A percentile compares a stretch with the other conserved stretches of the same genome.
Evolutionary conservation across 2,329 filamentous ascomycete species (phyloP).

Genomic region (Claviceps capensis): DNA sequence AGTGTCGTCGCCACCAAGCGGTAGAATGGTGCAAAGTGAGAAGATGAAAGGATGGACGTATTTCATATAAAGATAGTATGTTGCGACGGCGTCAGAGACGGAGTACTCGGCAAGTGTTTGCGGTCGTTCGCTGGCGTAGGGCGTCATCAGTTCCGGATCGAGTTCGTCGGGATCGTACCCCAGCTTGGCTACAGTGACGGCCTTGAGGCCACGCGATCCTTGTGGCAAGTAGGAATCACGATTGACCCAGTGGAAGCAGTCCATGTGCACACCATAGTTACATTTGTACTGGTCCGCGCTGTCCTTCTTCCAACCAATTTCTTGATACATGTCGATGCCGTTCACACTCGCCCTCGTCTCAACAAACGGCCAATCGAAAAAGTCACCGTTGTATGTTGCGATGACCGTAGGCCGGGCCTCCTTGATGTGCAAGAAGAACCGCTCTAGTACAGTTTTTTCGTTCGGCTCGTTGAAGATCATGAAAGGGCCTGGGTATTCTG

Average conservation of each 20-base stretch:
- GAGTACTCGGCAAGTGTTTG: conserved; percentile 96
- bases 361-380: conserved; percentile 99
- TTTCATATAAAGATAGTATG: conserved; percentile 99
- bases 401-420: conserved; percentile 91
- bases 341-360: conserved; percentile 85
- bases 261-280: conserved; percentile 94
- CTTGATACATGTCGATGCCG: conserved; percentile 97
- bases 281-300: conserved; percentile 93
- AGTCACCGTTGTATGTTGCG: conserved; percentile 99
- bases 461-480: conserved; percentile 98
- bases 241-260: conserved; percentile 98
- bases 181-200: conserved; percentile 92
- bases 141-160: conserved; percentile 94
- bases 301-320: conserved; percentile 94
- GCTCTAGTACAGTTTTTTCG: conserved; percentile 73
- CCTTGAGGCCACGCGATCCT: conserved; percentile 91
- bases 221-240: conserved; percentile 96
- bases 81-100: conserved; percentile 95
- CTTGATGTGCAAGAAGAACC: conserved; percentile 93
- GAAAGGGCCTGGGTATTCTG: conserved; percentile 89
- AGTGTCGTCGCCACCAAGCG: conserved; percentile 82
- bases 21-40: conserved; percentile 92
- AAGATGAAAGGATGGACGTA: conserved; percentile 99
- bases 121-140: conserved; percentile 75
- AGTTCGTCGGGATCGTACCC: conserved; percentile 97